Conservation (phyloP, 345 rosid genomes). For the Citrus medica region DNA sequence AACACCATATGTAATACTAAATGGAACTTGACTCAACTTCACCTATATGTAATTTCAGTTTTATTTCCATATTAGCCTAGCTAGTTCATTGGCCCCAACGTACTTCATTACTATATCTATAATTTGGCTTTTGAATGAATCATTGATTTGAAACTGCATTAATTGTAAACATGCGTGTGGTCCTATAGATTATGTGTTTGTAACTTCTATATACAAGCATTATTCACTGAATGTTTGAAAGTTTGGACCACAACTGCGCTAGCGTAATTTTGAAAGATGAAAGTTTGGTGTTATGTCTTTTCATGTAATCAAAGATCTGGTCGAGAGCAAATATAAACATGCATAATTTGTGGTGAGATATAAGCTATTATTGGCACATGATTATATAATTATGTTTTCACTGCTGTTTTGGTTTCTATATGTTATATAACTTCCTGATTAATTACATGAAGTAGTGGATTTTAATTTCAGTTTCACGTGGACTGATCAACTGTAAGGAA, state of each 20-base stretch:
- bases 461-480: constrained; percentile 8
- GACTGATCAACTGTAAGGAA: constrained; percentile 6
- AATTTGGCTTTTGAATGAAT: too few relatives aligned
- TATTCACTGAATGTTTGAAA: constrained; percentile 14
- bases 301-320: neutral
- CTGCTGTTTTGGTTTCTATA: neutral
- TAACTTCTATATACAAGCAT: constrained; percentile 13
- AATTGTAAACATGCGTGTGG: constrained; percentile 13
- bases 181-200: constrained; percentile 15
- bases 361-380: neutral
- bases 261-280: constrained; percentile 22
- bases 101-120: too few relatives aligned
- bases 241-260: constrained; percentile 25
- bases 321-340: neutral
- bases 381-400: too few relatives aligned
- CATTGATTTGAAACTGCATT: neutral
- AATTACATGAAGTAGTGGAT: neutral
- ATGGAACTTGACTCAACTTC: too few relatives aligned
- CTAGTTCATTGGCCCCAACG: neutral
- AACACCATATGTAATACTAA: too few relatives aligned
- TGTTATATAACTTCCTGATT: neutral
- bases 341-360: neutral
- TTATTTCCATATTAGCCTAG: neutral
- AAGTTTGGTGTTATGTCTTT: constrained; percentile 13
- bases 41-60: neutral